A percentile compares a stretch with the other conserved stretches of the same genome.
Evolutionary conservation across 371 early-diverging fungal species (phyloP).

Genomic region (Syncephalastrum racemosum): DNA sequence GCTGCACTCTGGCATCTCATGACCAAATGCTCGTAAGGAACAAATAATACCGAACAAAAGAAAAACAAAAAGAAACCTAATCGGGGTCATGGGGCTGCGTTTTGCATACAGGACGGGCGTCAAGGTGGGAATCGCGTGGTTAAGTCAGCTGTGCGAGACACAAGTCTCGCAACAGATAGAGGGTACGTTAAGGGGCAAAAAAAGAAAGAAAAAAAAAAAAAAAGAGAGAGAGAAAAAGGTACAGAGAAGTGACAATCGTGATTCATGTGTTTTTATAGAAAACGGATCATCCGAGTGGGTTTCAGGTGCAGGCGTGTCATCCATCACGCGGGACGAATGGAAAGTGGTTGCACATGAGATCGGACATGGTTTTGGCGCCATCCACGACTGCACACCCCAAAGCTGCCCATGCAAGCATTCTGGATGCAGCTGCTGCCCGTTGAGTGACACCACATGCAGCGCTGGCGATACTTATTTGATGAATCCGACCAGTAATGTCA

Average conservation of each 20-base stretch:
- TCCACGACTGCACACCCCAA: slow-evolving; percentile 68
- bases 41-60: neutral
- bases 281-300: slow-evolving; percentile 55
- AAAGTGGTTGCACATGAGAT: slow-evolving; percentile 96
- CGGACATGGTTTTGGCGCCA: slow-evolving; percentile 82
- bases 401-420: slow-evolving; percentile 59
- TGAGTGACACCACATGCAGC: slow-evolving; percentile 72
- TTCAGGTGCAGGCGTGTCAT: slow-evolving; percentile 89
- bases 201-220: neutral
- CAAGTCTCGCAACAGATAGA: slow-evolving; percentile 49
- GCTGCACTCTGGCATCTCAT: slow-evolving; percentile 94
- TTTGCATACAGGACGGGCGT: slow-evolving; percentile 59
- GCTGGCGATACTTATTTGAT: slow-evolving; percentile 78
- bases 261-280: slow-evolving; percentile 17
- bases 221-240: no score
- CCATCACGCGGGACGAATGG: slow-evolving; percentile 85
- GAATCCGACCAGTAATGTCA: slow-evolving; percentile 85
- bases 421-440: slow-evolving; percentile 73
- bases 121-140: slow-evolving; percentile 95
- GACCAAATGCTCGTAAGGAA: slow-evolving; percentile 76
- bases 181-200: slow-evolving; percentile 15
- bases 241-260: no score
- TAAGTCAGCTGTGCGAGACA: slow-evolving; percentile 75
- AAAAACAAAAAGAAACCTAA: no score
- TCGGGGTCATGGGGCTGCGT: no score